These are phyloP conservation scores for Meira miltonrushii DNA, from an alignment of 1,284 basidiomycete species.

Conservation along the genomic window DNA sequence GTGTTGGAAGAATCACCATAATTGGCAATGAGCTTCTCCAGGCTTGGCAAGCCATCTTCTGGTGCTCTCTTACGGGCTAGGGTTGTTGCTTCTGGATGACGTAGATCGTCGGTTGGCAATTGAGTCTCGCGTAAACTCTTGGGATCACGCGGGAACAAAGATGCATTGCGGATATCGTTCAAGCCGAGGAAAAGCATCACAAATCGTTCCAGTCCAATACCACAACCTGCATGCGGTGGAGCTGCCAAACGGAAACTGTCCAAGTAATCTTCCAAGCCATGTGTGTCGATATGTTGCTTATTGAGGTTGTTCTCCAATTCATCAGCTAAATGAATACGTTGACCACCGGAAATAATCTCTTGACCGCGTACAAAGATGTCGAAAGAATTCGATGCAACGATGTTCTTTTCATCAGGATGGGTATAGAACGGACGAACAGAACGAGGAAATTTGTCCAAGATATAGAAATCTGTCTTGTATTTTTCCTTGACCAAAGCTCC, in stretches of 20 bases:
- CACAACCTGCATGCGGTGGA: constrained; percentile 49
- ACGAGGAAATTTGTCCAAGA: constrained; percentile 56
- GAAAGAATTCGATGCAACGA: constrained; percentile 45
- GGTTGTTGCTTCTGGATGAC: constrained; percentile 45
- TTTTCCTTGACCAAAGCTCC: constrained; percentile 83
- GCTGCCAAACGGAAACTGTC: constrained; percentile 50
- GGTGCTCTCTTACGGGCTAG: constrained; percentile 17
- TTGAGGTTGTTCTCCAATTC: constrained; percentile 41
- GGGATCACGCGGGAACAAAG: constrained; percentile 50
- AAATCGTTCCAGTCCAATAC: constrained; percentile 49
- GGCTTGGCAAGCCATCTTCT: constrained; percentile 37
- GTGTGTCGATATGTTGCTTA: constrained; percentile 31
- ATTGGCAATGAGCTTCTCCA: constrained; percentile 58
- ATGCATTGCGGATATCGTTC: constrained; percentile 46
- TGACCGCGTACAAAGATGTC: constrained; percentile 50
- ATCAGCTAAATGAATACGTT: constrained; percentile 45
- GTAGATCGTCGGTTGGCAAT: constrained; percentile 24
- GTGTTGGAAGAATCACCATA: constrained; percentile 62
- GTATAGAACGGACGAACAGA: constrained; percentile 86
- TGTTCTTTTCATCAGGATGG: constrained; percentile 57
- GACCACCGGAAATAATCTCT: constrained; percentile 51
- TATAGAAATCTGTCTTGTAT: constrained; percentile 74
- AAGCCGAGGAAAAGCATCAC: constrained; percentile 51
- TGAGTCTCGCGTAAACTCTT: constrained; percentile 35
- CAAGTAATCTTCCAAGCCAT: constrained; percentile 47